Evolutionary conservation across 208 protist genomes (phyloP), one percentile per base, ranked within the genome.

Genomic region (Acanthamoeba castellanii): DNA sequence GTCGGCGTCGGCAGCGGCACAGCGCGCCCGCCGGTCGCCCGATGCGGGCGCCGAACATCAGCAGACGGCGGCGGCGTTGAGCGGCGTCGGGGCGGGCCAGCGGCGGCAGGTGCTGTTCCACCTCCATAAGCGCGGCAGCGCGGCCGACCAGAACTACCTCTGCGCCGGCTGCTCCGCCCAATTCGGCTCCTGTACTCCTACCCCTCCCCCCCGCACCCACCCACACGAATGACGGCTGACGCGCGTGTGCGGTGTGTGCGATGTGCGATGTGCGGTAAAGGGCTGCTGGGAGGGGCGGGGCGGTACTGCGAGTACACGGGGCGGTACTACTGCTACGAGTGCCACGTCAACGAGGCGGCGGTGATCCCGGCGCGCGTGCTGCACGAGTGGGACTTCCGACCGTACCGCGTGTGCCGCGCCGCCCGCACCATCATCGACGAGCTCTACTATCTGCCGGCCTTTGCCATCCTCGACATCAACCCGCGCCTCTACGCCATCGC

Each of bases 261-360:
- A 3, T 8, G 37, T 2, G 37, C 25, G 37, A 1, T n/a, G 18
- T 45, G 70, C n/a, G 11, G 70, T 13, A 25, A 11, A 47, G 37
- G 32, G n/a, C 25, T 93, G 37, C 66, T 94, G 27, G 57, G 47
- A 16, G n/a, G 70, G 8, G 9, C 11, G 8, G 50, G 25, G 61
- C 88, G 90, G 27, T 95, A 81, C 47, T 95, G 94, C 68, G 72
- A 95, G 72, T 95, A 95, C 78, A 90, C 78, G 8, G 94, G 94
- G 27, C 55, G 72, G 64, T 92, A 84, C 30, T 95, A 90, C 89
- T 95, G 94, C 78, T 3, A 25, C 3, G 30, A 22, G 27, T 95
- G 94, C 52, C 94, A 95, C 68, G 14, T 27, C 8, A 88, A 95
- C 37, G 59, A 72, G 13, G 27, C 30, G 14, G 37, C 61, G 6